phyloP scores from a whole-genome alignment of 140 eudicot genomes.

The Anethum foeniculum region DNA sequence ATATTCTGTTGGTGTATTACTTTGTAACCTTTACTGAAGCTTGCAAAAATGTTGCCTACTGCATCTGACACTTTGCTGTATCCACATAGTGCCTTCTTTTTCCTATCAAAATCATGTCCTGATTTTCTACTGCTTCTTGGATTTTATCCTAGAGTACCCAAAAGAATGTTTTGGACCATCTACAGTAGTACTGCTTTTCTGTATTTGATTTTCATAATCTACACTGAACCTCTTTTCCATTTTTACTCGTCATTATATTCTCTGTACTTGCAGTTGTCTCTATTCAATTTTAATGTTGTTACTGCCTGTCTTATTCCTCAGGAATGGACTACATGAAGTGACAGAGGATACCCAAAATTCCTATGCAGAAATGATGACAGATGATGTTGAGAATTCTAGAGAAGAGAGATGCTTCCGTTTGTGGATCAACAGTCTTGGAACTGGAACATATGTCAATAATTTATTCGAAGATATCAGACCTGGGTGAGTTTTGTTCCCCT shows the following conservation, averaged over 20 bases:
- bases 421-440: conserved; percentile 97
- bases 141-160: not conserved
- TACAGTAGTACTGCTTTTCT: not conserved
- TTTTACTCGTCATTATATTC: not conserved
- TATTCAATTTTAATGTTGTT: not conserved
- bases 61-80: not conserved
- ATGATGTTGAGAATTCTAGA: conserved; percentile 69
- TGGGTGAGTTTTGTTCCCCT: conserved; percentile 49
- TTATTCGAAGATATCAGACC: conserved; percentile 78
- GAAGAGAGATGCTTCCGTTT: conserved; percentile 93
- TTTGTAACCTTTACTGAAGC: not conserved
- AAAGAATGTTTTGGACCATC: not conserved
- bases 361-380: conserved; percentile 62
- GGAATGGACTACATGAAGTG: conserved; percentile 59
- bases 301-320: conserved; percentile 22
- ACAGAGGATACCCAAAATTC: conserved; percentile 40
- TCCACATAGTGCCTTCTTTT: not conserved
- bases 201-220: not conserved
- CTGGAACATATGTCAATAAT: conserved; percentile 61
- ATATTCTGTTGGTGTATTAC: not conserved
- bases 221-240: not conserved
- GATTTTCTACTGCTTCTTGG: not conserved
- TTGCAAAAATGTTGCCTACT: not conserved
- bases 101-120: not conserved
- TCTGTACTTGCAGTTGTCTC: not conserved